A percentile compares a stretch with the other conserved stretches of the same genome.
These are phyloP conservation scores for Canavalia ensiformis DNA, from an alignment of 306 rosid species.

Conservation along the genomic window DNA sequence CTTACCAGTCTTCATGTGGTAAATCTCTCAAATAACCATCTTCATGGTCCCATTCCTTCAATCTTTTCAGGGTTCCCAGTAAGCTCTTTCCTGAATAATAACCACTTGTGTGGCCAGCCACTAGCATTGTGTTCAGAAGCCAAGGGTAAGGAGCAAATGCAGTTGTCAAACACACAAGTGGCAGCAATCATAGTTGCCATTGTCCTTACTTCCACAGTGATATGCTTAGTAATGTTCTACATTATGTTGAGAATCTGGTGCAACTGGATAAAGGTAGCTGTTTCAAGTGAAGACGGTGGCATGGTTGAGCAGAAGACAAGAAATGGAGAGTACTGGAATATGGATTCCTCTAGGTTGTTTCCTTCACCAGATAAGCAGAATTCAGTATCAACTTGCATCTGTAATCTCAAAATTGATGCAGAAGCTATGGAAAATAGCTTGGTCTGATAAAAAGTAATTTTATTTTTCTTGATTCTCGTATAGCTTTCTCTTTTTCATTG, in stretches of 20 bases:
- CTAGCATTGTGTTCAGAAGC: conserved; percentile 61
- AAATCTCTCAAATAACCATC: conserved; percentile 76
- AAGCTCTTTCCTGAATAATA: conserved; percentile 69
- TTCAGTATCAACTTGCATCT: conserved; percentile 55
- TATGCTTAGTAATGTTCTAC: conserved; percentile 69
- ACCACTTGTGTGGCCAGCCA: conserved; percentile 74
- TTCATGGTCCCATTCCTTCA: conserved; percentile 70
- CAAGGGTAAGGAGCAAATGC: conserved; percentile 31
- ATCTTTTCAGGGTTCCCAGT: conserved; percentile 67
- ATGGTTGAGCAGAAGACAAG: conserved; percentile 52
- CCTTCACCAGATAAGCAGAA: conserved; percentile 57
- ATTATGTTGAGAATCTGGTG: conserved; percentile 83
- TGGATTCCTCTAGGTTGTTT: conserved; percentile 55
- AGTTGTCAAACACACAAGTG: conserved; percentile 63
- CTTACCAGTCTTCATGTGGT: conserved; percentile 75
- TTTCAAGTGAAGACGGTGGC: conserved; percentile 61
- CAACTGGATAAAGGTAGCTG: conserved; percentile 70
- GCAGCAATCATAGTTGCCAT: conserved; percentile 71
- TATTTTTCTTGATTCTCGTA: background rate
- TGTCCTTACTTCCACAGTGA: conserved; percentile 66
- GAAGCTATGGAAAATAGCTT: conserved; percentile 39
- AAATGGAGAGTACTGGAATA: conserved; percentile 71
- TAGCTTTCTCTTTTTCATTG: background rate
- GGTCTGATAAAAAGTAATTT: background rate
- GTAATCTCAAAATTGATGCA: conserved; percentile 57